These are phyloP conservation scores for Boletus subcaerulescens DNA, from an alignment of 768 basidiomycete species.

Conservation along the genomic window DNA sequence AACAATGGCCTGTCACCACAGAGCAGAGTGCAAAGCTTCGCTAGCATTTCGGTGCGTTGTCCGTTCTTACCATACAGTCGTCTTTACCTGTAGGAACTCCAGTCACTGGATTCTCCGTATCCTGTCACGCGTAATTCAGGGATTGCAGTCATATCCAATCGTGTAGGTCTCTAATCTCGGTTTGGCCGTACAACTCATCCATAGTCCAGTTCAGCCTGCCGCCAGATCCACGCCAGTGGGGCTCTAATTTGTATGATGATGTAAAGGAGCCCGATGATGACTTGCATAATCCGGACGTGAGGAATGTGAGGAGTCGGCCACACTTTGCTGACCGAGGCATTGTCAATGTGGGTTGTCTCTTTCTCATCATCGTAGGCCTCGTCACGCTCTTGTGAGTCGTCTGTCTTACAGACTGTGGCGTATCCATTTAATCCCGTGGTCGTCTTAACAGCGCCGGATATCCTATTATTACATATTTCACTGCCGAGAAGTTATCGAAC, in stretches of 20 bases:
- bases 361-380: constrained; percentile 46
- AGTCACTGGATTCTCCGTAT: constrained; percentile 38
- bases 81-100: neutral
- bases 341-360: constrained; percentile 69
- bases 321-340: constrained; percentile 60
- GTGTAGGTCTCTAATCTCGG: constrained; percentile 28
- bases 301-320: constrained; percentile 31
- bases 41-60: constrained; percentile 22
- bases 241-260: constrained; percentile 53
- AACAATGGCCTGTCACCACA: constrained; percentile 12
- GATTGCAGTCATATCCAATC: constrained; percentile 39
- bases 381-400: constrained; percentile 57
- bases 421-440: neutral
- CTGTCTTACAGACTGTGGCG: neutral
- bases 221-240: constrained; percentile 67
- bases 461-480: constrained; percentile 41
- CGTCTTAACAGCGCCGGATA: constrained; percentile 39
- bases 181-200: neutral
- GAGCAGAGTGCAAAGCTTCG: constrained; percentile 26
- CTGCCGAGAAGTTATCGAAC: constrained; percentile 25
- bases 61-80: neutral
- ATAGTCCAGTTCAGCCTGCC: constrained; percentile 55
- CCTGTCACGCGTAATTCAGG: constrained; percentile 40
- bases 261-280: constrained; percentile 66
- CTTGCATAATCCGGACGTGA: constrained; percentile 62